Percentiles rank a stretch among this genome's conserved stretches.
phyloP scores from a whole-genome alignment of 176 grass and related monocot genomes.

The Triticum turgidum region DNA sequence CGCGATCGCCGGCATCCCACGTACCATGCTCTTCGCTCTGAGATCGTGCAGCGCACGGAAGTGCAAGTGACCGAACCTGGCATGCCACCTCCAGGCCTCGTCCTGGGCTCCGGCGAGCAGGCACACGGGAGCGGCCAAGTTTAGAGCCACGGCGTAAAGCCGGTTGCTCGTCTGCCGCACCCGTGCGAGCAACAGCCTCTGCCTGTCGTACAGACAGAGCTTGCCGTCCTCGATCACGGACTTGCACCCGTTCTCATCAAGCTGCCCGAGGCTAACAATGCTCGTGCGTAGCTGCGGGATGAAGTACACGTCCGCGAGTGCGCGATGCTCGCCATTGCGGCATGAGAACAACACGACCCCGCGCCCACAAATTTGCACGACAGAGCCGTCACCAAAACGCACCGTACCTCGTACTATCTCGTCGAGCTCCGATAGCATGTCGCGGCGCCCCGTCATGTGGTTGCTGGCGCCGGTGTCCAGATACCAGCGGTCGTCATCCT shows the following conservation, averaged over 20 bases:
- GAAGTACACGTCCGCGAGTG: background rate
- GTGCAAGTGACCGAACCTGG: accelerated
- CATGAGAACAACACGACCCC: background rate
- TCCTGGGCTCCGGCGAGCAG: background rate
- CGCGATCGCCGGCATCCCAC: too few relatives aligned
- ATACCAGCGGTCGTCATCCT: too few relatives aligned
- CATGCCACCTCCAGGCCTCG: too few relatives aligned
- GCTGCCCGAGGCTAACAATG: background rate
- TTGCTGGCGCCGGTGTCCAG: too few relatives aligned
- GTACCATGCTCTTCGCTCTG: too few relatives aligned
- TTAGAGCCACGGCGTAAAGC: background rate
- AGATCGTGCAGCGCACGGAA: too few relatives aligned
- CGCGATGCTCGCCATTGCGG: background rate
- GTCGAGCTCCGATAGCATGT: background rate
- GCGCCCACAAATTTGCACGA: background rate
- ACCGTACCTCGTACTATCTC: accelerated
- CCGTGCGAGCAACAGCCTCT: too few relatives aligned
- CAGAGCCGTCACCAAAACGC: too few relatives aligned
- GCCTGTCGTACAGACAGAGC: background rate
- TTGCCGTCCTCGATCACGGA: background rate
- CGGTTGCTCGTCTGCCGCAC: background rate
- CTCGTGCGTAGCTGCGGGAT: background rate
- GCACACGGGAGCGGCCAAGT: background rate
- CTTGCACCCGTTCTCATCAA: background rate
- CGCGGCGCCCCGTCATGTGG: too few relatives aligned